Evolutionary conservation across 208 protist species (phyloP), one percentile per base, ranked within the genome.

Genomic region (Acanthamoeba royreba): DNA sequence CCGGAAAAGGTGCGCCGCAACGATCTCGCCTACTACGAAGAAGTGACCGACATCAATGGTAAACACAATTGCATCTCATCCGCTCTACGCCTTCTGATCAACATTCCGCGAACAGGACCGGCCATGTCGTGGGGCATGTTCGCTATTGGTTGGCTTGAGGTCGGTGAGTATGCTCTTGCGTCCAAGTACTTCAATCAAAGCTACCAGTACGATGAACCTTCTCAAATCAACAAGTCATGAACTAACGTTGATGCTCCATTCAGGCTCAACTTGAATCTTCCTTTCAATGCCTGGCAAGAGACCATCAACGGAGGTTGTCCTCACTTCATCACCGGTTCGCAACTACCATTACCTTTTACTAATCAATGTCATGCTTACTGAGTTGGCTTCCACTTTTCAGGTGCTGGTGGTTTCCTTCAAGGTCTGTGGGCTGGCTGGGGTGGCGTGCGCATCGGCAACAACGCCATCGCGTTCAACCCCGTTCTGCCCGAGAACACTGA

Each of bases 271-370:
- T 46, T 86, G 47, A 72, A 94, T 25, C 28, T 53, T 35, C 93
- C 93, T 7, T 94, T 87, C 79, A 69, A 85, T 53, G 83, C 93
- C 19, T 86, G 72, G 72, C 40, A 61, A 52, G 93, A 94, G 52
- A 94, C 86, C 38, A 13, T 79, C 28, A 46, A 33, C 43, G 91
- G 52, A 4, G 93, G 93, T n/a, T 42, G 52, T 31, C 46, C 69
- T 11, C 63, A 95, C 42, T 95, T 95, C 47, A 86, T 94, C 35
- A 95, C 93, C 83, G 93, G 90, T n/a, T n/a, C n/a, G n/a, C n/a
- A n/a, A n/a, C n/a, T n/a, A n/a, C n/a, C n/a, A n/a, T n/a, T n/a
- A n/a, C n/a, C n/a, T n/a, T n/a, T n/a, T n/a, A n/a, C n/a, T n/a
- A n/a, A n/a, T n/a, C n/a, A n/a, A n/a, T n/a, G n/a, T n/a, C n/a